Conservation (phyloP, 805 yeast species). For the Suhomyces prunicola region DNA sequence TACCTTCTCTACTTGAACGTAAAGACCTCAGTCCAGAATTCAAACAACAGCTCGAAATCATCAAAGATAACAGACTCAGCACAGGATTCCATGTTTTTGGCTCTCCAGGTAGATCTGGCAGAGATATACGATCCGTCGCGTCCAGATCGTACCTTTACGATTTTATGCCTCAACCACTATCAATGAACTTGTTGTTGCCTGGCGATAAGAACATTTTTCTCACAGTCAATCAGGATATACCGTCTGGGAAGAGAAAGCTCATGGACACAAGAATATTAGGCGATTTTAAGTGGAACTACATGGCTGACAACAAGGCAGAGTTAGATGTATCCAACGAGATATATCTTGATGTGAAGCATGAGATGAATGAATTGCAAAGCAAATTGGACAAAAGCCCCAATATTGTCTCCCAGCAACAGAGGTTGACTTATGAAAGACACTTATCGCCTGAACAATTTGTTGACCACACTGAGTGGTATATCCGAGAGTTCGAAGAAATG, state of each 20-base stretch:
- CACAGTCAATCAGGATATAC: slow-evolving; percentile 16
- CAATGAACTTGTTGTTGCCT: slow-evolving; percentile 30
- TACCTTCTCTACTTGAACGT: slow-evolving; percentile 10
- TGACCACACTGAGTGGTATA: slow-evolving; percentile 17
- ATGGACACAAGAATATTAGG: slow-evolving; percentile 8
- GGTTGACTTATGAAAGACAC: slow-evolving; percentile 1
- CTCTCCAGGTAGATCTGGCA: slow-evolving; percentile 31
- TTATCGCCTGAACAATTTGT: slow-evolving; percentile 21
- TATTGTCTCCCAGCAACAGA: neutral
- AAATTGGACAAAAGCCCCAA: neutral
- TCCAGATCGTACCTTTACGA: slow-evolving; percentile 39
- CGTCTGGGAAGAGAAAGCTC: slow-evolving; percentile 5
- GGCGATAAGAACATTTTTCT: slow-evolving; percentile 9
- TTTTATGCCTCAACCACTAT: slow-evolving; percentile 38
- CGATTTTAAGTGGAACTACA: slow-evolving; percentile 1
- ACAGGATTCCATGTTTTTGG: slow-evolving; percentile 39
- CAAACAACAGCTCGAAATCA: slow-evolving; percentile 5
- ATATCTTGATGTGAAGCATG: slow-evolving; percentile 13
- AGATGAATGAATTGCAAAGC: slow-evolving; percentile 10
- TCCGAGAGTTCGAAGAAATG: neutral
- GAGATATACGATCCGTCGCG: slow-evolving; percentile 26
- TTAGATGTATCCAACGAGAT: slow-evolving; percentile 4
- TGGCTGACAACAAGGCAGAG: neutral
- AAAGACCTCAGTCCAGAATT: neutral
- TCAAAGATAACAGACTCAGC: slow-evolving; percentile 5